phyloP scores from a whole-genome alignment of 257 asterid genomes.

The Gentiana macrophylla region DNA sequence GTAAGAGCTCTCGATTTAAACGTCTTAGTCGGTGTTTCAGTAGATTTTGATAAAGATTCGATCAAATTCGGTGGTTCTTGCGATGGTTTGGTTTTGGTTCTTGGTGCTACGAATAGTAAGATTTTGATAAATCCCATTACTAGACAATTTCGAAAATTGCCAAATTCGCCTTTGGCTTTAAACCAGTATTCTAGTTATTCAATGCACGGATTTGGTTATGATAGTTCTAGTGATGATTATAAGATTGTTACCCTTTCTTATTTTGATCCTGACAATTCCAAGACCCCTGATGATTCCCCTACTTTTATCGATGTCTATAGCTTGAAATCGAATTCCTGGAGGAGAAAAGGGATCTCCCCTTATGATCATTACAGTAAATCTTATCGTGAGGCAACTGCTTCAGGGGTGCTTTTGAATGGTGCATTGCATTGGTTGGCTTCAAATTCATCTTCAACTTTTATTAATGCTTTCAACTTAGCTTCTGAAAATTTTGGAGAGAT shows the following conservation, averaged over 20 bases:
- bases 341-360: constrained; percentile 26
- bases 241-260: no score
- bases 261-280: no score
- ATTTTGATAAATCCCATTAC: constrained; percentile 31
- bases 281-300: constrained; percentile 17
- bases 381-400: constrained; percentile 53
- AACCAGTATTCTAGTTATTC: constrained; percentile 7
- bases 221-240: no score
- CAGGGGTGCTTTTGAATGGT: no score
- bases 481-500: no score
- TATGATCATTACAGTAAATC: constrained; percentile 32
- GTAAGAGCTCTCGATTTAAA: not conserved
- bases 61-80: constrained; percentile 28
- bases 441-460: no score
- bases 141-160: constrained; percentile 12
- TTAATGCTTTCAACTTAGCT: no score
- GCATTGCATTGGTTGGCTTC: no score
- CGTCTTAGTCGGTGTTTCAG: not conserved
- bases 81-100: no score
- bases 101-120: constrained; percentile 4
- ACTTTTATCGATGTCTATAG: constrained; percentile 32
- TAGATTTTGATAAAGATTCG: constrained; percentile 14
- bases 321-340: no score
- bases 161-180: no score
- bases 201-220: constrained; percentile 37